Evolutionary conservation across 75 land plant species (phyloP).

Genomic region (Picea glauca): DNA sequence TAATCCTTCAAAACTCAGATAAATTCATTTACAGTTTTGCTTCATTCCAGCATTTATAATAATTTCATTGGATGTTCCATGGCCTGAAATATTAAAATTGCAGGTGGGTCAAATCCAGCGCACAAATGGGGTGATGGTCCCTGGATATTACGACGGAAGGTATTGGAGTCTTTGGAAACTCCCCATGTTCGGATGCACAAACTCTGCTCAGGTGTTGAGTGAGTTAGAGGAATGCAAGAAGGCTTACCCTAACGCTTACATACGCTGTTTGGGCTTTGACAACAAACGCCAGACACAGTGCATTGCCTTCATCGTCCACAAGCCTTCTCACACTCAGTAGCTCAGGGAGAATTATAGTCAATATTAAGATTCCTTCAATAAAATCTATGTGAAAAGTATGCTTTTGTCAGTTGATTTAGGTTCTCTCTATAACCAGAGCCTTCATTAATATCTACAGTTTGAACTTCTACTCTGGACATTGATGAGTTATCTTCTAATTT

Average conservation of each 20-base stretch:
- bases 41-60: neutral
- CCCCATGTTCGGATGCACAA: slow-evolving; percentile 79
- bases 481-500: no score
- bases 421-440: no score
- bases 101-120: slow-evolving; percentile 32
- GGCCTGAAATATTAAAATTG: neutral
- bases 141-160: slow-evolving; percentile 74
- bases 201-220: slow-evolving; percentile 48
- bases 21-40: neutral
- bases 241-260: slow-evolving; percentile 51
- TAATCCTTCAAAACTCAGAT: neutral
- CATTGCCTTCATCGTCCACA: slow-evolving; percentile 52
- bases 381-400: no score
- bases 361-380: no score
- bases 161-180: slow-evolving; percentile 80
- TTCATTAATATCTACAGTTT: no score
- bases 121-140: slow-evolving; percentile 20
- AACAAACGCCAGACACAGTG: slow-evolving; percentile 57
- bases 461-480: no score
- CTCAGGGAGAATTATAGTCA: no score
- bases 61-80: neutral
- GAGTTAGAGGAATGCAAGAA: slow-evolving; percentile 71
- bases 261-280: slow-evolving; percentile 68
- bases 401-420: no score
- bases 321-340: slow-evolving; percentile 14